Evolutionary conservation across 2,329 filamentous ascomycete genomes (phyloP), one percentile per base, ranked within the genome.

Genomic region (Ceratocystis lukuohia): DNA sequence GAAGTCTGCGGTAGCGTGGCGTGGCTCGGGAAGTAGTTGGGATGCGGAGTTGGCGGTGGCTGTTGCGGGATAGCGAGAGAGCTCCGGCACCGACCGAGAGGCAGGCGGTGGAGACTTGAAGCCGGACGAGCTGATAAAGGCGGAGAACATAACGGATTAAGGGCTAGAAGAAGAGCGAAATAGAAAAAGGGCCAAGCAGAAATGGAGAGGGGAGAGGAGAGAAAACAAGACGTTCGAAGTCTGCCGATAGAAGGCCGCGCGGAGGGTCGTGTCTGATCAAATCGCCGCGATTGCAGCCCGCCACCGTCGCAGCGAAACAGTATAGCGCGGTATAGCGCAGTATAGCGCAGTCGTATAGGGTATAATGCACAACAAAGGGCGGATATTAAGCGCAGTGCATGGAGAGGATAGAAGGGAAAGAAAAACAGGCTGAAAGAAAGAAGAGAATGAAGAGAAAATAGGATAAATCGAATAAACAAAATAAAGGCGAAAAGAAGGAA

Each of bases 1-100:
- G 70, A 86, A 87, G 73, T 87, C 84, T 68, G 84, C 84, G 1
- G 82, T 83, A 66, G 84, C 83, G 73, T 84, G 81, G 69, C 79
- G 77, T 64, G 75, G 75, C 28, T 64, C 73, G 73, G 48, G 71
- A 20, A 59, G 56, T 22, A 61, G 44, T 5, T 61, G 66, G 25
- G 65, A 63, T 5, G 62, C 7, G 5, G 53, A 22, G n/a, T 46
- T 61, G 6, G 45, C 37, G n/a, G 56, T 8, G 56, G 56, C 8
- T 3, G 25, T n/a, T 30, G 28, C 17, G 65, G 63, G 57, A 59
- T 65, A 66, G 37, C 46, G 48, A 7, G 62, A 61, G 20, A 68
- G 53, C 25, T 66, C 64, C 6, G 66, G 66, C 15, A 65, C 61
- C 20, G 64, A 65, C 20, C 62, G 66, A 30, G 66, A 68, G 12